Evolutionary conservation across 106 monocot species (phyloP), one percentile per base, ranked within the genome.

Genomic region (Alisma plantagoaquatica): DNA sequence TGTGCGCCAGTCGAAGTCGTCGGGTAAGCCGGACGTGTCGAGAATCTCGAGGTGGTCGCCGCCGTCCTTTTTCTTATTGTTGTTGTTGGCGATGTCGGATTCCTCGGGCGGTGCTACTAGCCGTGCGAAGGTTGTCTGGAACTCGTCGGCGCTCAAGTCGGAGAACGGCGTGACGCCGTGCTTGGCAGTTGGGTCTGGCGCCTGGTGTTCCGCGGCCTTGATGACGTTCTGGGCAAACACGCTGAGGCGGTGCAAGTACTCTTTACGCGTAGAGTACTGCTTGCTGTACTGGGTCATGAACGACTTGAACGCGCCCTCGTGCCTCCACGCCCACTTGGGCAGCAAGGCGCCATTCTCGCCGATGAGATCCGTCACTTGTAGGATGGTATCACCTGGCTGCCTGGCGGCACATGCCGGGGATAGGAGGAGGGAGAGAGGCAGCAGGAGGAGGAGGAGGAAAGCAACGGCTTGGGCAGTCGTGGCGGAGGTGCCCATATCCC

Each of bases 101-200:
- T 19, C 8, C 15, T 4, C 33, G 4, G 26, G 33, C 52, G 15
- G 16, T 56, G 12, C 19, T 19, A 31, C 29, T 3, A 85, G 42
- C 16, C 92, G 86, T 31, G 68, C 63, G 57, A 78, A 70, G 42
- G 46, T 21, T 25, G 57, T 23, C 75, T 82, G 73, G 73, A 92
- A 92, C 75, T 92, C 92, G 49, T 73, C 92, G 70, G 58, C 70
- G 0, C 75, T 82, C 41, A 86, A 53, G 61, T 86, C 92, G 27
- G 75, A 92, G 82, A 92, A 92, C 14, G 69, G 78, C 20, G 92
- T 92, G 57, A 86, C 48, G 14, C 92, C 91, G 60, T 86, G 86
- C 75, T 54, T 42, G 20, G 92, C 92, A 31, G 69, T 62, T 10
- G 92, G 86, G 43, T 92, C 86, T 16, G 82, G 72, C 45, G 60